Conservation (phyloP, 2,329 filamentous ascomycete species). For the Bipolaris sorokiniana region DNA sequence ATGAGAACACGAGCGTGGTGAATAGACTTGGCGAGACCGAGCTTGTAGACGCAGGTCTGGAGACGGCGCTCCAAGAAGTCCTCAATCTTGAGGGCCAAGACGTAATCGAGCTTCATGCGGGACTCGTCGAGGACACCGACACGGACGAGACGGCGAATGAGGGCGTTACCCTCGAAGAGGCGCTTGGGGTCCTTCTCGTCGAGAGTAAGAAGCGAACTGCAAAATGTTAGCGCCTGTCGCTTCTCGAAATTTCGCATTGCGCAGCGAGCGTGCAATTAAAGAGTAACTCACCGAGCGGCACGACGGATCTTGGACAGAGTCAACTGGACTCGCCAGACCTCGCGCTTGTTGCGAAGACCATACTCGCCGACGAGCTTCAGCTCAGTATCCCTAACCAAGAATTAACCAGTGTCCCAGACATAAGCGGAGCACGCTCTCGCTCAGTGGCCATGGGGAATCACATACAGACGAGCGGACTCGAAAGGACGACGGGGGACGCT, state of each 20-base stretch:
- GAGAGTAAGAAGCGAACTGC: constrained; percentile 97
- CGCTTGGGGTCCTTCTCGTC: constrained; percentile 99
- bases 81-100: constrained; percentile 97
- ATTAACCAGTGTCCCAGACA: constrained; percentile 81
- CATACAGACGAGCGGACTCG: constrained; percentile 99
- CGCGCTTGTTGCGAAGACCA: constrained; percentile 99
- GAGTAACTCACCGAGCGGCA: constrained; percentile 87
- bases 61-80: constrained; percentile 99
- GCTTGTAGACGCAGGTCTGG: constrained; percentile 99
- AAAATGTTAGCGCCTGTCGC: constrained; percentile 20
- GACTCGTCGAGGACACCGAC: constrained; percentile 99
- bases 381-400: constrained; percentile 85
- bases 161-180: constrained; percentile 99
- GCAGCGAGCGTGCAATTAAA: constrained; percentile 16
- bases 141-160: constrained; percentile 99
- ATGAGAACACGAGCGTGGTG: constrained; percentile 99
- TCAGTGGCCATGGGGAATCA: constrained; percentile 88
- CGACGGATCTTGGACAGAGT: constrained; percentile 99
- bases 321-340: constrained; percentile 99
- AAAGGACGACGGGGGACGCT: constrained; percentile 98
- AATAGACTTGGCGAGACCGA: constrained; percentile 99
- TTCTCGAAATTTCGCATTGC: constrained; percentile 14
- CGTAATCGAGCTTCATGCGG: constrained; percentile 99
- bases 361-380: constrained; percentile 99
- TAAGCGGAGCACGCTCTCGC: constrained; percentile 97